These are phyloP conservation scores for Colletotrichum magnum DNA, from an alignment of 2,329 filamentous ascomycete genomes.

Conservation along the genomic window DNA sequence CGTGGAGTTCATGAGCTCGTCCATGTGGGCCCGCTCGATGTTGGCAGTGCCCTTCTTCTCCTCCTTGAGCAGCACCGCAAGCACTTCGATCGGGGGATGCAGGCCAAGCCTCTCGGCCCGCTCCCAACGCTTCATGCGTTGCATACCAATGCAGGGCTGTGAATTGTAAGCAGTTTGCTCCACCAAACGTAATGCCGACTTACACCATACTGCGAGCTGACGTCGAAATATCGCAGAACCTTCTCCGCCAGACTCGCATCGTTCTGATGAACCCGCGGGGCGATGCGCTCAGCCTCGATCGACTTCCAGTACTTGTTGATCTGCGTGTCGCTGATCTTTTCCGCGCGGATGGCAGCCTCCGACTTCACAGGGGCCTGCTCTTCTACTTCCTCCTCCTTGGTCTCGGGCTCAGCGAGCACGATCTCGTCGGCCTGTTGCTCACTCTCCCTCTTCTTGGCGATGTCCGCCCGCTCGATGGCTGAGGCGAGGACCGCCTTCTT, in stretches of 20 bases:
- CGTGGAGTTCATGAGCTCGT: slow-evolving; percentile 72
- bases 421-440: slow-evolving; percentile 43
- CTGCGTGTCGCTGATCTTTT: slow-evolving; percentile 75
- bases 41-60: slow-evolving; percentile 68
- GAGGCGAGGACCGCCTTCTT: slow-evolving; percentile 58
- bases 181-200: slow-evolving; percentile 55
- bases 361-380: slow-evolving; percentile 58
- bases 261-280: slow-evolving; percentile 83
- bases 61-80: slow-evolving; percentile 85
- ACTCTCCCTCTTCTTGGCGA: slow-evolving; percentile 41
- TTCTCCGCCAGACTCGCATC: slow-evolving; percentile 83
- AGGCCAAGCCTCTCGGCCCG: slow-evolving; percentile 86
- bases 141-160: slow-evolving; percentile 90
- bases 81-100: slow-evolving; percentile 90
- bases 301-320: slow-evolving; percentile 83
- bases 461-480: slow-evolving; percentile 42
- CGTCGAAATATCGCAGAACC: slow-evolving; percentile 91
- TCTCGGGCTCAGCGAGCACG: slow-evolving; percentile 43
- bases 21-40: slow-evolving; percentile 80
- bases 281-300: slow-evolving; percentile 78
- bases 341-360: slow-evolving; percentile 70
- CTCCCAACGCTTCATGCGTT: slow-evolving; percentile 87
- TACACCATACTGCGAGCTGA: slow-evolving; percentile 92
- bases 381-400: slow-evolving; percentile 44
- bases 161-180: slow-evolving; percentile 10